A percentile compares a stretch with the other conserved stretches of the same genome.
Conservation (phyloP, 345 rosid genomes). For the Rubroshorea leprosula region DNA sequence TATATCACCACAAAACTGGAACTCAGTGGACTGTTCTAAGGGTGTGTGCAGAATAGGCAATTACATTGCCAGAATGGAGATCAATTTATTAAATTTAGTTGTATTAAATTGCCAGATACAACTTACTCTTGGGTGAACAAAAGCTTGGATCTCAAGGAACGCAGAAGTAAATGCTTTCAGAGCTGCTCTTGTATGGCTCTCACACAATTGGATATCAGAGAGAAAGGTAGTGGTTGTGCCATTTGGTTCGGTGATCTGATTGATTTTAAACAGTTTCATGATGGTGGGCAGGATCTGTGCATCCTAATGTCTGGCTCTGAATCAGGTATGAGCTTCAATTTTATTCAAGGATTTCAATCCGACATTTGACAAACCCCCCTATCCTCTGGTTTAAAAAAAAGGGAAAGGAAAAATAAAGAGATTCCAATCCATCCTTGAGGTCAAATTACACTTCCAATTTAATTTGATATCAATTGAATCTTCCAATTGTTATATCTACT, state of each 20-base stretch:
- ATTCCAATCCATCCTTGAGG: too few relatives aligned
- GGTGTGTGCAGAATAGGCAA: slow-evolving; percentile 26
- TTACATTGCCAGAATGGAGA: slow-evolving; percentile 24
- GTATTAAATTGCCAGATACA: slow-evolving; percentile 39
- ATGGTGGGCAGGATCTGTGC: background rate
- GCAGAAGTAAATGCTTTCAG: slow-evolving; percentile 11
- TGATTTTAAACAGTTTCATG: background rate
- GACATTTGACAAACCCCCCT: too few relatives aligned
- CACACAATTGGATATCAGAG: slow-evolving; percentile 14
- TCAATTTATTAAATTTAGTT: slow-evolving; percentile 20
- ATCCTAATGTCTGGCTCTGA: slow-evolving; percentile 7
- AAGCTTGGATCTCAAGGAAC: slow-evolving; percentile 18
- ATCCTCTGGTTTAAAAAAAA: background rate
- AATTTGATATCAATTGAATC: too few relatives aligned
- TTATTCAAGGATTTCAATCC: background rate
- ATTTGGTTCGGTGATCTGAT: slow-evolving; percentile 11
- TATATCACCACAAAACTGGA: slow-evolving; percentile 19
- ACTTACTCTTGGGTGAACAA: slow-evolving; percentile 17
- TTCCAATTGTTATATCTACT: too few relatives aligned
- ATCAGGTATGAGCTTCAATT: background rate
- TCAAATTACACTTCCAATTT: too few relatives aligned
- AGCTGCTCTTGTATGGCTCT: slow-evolving; percentile 22
- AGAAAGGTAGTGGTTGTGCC: slow-evolving; percentile 13
- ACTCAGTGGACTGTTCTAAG: slow-evolving; percentile 31
- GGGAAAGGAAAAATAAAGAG: too few relatives aligned